Evolutionary conservation across 2,329 filamentous ascomycete species (phyloP).

Genomic region (Apiospora marii): DNA sequence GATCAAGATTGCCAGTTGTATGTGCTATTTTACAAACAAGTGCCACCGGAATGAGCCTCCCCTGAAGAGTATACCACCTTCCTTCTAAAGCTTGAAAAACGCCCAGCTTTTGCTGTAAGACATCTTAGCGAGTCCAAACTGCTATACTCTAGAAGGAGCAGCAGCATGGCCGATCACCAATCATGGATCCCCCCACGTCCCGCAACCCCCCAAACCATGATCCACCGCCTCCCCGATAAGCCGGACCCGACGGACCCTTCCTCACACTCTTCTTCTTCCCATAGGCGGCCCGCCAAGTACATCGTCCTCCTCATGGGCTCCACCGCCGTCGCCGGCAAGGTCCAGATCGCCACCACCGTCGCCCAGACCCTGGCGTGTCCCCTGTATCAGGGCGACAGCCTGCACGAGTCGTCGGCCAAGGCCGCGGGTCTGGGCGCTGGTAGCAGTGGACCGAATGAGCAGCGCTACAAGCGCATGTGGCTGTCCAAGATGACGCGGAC

Average conservation of each 20-base stretch:
- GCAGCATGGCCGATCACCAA: not conserved
- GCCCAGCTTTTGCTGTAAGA: not conserved
- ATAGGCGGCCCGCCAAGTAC: constrained; percentile 34
- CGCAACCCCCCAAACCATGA: constrained; percentile 35
- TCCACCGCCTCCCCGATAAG: constrained; percentile 39
- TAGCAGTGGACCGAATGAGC: constrained; percentile 32
- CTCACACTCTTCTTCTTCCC: not conserved
- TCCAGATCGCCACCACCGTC: constrained; percentile 39
- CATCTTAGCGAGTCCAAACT: not conserved
- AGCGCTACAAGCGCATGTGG: constrained; percentile 43
- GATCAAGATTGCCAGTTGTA: not conserved
- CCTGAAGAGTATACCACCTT: not conserved
- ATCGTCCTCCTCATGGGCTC: constrained; percentile 40
- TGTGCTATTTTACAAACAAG: not conserved
- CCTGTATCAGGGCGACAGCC: constrained; percentile 40
- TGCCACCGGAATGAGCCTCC: not conserved
- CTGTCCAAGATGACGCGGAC: constrained; percentile 43
- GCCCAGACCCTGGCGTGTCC: constrained; percentile 38
- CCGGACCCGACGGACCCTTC: constrained; percentile 24
- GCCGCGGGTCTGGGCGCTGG: constrained; percentile 25
- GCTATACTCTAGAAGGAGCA: not conserved
- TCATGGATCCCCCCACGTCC: constrained; percentile 30
- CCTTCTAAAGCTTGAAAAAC: not conserved
- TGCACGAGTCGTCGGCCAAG: constrained; percentile 42
- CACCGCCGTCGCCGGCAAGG: constrained; percentile 39